Evolutionary conservation across 176 grass and related monocot species (phyloP).

Genomic region (Cenchrus americanus): DNA sequence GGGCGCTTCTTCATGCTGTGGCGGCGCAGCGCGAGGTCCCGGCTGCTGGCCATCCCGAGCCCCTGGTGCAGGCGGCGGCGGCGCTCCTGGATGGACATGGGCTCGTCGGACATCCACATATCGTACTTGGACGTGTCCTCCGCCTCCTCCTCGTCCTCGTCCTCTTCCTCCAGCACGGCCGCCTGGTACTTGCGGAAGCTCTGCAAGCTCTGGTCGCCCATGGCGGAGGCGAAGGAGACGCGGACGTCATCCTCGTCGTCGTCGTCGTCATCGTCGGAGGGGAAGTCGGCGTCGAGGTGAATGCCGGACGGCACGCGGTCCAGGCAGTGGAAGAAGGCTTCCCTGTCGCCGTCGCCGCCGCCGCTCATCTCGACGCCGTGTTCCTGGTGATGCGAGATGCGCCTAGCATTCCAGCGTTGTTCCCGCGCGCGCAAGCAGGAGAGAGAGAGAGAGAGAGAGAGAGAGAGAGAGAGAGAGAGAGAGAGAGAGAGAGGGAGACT

Average conservation of each 20-base stretch:
- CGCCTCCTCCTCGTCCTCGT: conserved; percentile 42
- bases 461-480: background rate
- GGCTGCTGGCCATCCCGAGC: conserved; percentile 56
- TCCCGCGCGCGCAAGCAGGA: conserved; percentile 21
- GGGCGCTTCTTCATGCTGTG: conserved; percentile 58
- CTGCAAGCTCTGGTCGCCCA: conserved; percentile 37
- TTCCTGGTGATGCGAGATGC: conserved; percentile 22
- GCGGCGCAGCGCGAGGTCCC: conserved; percentile 52
- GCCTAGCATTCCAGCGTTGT: conserved; percentile 38
- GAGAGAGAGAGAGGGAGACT: background rate
- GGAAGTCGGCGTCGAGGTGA: conserved; percentile 68
- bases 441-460: background rate
- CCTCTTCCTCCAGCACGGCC: conserved; percentile 37
- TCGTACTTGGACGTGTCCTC: conserved; percentile 61
- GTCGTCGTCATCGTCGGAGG: conserved; percentile 68
- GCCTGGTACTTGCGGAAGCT: conserved; percentile 58
- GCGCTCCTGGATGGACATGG: conserved; percentile 82
- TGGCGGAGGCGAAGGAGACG: conserved; percentile 76
- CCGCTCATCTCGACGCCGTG: conserved; percentile 50
- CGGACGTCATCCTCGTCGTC: conserved; percentile 73
- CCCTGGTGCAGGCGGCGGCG: conserved; percentile 83
- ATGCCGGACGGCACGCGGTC: conserved; percentile 82
- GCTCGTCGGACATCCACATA: conserved; percentile 85
- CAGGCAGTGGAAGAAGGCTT: conserved; percentile 80
- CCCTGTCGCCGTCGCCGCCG: conserved; percentile 40